phyloP scores from a whole-genome alignment of 768 basidiomycete genomes.

The Nidularia sp. region DNA sequence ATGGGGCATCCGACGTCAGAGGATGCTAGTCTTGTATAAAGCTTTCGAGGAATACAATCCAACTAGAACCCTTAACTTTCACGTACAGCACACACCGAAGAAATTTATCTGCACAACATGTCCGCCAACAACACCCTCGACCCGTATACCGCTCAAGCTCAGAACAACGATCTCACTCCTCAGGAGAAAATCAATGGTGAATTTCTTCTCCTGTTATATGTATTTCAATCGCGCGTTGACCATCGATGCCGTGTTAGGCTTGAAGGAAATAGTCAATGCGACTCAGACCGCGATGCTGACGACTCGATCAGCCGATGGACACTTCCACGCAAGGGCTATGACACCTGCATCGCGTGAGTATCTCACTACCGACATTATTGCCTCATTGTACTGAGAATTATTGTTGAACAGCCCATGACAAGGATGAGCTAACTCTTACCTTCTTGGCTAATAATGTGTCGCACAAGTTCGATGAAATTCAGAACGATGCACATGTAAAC shows the following conservation, averaged over 20 bases:
- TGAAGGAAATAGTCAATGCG: slow-evolving; percentile 60
- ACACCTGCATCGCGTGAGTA: slow-evolving; percentile 59
- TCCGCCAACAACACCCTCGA: slow-evolving; percentile 44
- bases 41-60: too few species aligned
- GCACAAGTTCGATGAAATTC: slow-evolving; percentile 72
- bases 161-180: slow-evolving; percentile 50
- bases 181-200: slow-evolving; percentile 68
- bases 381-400: background rate
- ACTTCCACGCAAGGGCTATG: slow-evolving; percentile 82
- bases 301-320: slow-evolving; percentile 61
- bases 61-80: too few species aligned
- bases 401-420: slow-evolving; percentile 30
- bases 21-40: too few species aligned
- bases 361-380: background rate
- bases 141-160: slow-evolving; percentile 66
- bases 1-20: too few species aligned
- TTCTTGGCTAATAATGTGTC: slow-evolving; percentile 76
- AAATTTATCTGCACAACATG: slow-evolving; percentile 1
- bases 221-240: background rate
- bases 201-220: background rate
- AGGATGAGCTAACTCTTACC: slow-evolving; percentile 49
- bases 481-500: slow-evolving; percentile 75
- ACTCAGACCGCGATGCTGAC: slow-evolving; percentile 76
- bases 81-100: too few species aligned
- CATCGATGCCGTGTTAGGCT: slow-evolving; percentile 36